Conservation (phyloP, 2,329 filamentous ascomycete species). For the Leptosphaerulina australis region DNA sequence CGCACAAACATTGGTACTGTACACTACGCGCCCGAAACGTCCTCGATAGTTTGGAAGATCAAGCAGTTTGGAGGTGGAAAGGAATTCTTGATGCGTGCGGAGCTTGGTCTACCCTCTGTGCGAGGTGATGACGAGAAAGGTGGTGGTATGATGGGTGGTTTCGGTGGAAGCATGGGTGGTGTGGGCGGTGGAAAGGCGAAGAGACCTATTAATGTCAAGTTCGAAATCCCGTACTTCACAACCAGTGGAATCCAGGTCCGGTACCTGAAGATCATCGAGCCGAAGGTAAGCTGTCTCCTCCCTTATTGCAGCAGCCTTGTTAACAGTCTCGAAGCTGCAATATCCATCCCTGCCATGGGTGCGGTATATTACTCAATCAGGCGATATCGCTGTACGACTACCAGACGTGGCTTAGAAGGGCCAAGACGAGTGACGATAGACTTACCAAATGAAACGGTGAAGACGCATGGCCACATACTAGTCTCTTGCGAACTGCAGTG, state of each 20-base stretch:
- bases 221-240: constrained; percentile 99
- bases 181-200: constrained; percentile 83
- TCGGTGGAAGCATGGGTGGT: constrained; percentile 95
- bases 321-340: constrained; percentile 72
- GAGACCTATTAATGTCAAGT: constrained; percentile 97
- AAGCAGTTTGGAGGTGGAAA: constrained; percentile 99
- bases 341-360: constrained; percentile 98
- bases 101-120: constrained; percentile 91
- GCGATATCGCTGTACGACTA: constrained; percentile 91
- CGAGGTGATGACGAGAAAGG: constrained; percentile 94
- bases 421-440: constrained; percentile 17
- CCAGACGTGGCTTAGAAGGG: constrained; percentile 76
- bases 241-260: constrained; percentile 98
- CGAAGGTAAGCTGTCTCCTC: constrained; percentile 74
- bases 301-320: not conserved
- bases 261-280: constrained; percentile 98
- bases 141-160: constrained; percentile 96
- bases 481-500: not conserved
- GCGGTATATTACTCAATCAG: constrained; percentile 96
- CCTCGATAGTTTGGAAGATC: constrained; percentile 99
- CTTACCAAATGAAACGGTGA: constrained; percentile 25
- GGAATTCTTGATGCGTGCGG: constrained; percentile 97
- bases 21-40: constrained; percentile 96
- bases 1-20: constrained; percentile 96
- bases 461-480: not conserved